Conservation (phyloP, 1,284 basidiomycete species). For the Tylopilus orsonianus region DNA sequence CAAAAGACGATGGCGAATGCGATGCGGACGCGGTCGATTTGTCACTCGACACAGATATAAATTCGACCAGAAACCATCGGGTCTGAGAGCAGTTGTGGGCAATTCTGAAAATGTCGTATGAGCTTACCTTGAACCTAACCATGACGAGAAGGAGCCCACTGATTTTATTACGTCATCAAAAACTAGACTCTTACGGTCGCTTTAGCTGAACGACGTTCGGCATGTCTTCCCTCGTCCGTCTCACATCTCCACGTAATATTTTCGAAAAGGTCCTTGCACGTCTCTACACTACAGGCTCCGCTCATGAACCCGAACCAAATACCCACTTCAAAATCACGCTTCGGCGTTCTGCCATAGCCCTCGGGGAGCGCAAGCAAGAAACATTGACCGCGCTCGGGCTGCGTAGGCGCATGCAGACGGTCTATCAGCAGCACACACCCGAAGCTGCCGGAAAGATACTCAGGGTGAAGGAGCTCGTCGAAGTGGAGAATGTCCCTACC, state of each 20-base stretch:
- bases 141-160: conserved; percentile 7
- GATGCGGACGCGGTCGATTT: not conserved
- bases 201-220: not conserved
- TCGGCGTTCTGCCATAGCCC: conserved; percentile 77
- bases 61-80: conserved; percentile 76
- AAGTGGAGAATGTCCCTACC: conserved; percentile 77
- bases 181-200: too few relatives aligned
- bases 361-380: conserved; percentile 68
- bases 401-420: conserved; percentile 77
- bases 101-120: not conserved
- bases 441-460: conserved; percentile 83
- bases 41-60: conserved; percentile 40
- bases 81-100: conserved; percentile 45
- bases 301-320: conserved; percentile 33
- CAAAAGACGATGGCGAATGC: conserved; percentile 31
- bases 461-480: conserved; percentile 81
- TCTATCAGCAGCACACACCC: conserved; percentile 72
- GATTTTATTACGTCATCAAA: conserved; percentile 24
- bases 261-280: conserved; percentile 11
- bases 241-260: not conserved
- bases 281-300: conserved; percentile 5
- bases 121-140: conserved; percentile 31
- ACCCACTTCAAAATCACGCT: conserved; percentile 87
- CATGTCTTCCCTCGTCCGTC: conserved; percentile 19
- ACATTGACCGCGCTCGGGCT: conserved; percentile 78